Conservation (phyloP, 225 moss, liverwort and hornwort genomes). For the Polytrichum commune region DNA sequence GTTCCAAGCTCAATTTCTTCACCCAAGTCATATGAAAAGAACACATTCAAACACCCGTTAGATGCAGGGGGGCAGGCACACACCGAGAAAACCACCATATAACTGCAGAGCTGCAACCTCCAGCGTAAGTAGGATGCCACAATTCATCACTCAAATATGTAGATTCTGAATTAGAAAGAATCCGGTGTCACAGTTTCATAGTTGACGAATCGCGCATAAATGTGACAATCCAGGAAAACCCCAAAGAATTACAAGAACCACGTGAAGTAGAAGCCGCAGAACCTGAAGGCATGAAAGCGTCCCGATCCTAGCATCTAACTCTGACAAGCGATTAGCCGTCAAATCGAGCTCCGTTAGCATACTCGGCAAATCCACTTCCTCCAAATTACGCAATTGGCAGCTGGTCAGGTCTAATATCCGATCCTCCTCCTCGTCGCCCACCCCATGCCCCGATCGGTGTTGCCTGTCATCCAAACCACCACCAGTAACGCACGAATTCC, state of each 20-base stretch:
- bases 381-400: conserved; percentile 42
- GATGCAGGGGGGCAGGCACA: not conserved
- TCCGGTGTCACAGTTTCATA: not conserved
- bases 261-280: not conserved
- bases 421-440: conserved; percentile 16
- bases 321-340: conserved; percentile 34
- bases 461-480: too few species aligned
- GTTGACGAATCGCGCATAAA: not conserved
- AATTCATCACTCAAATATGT: too few species aligned
- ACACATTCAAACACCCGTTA: conserved; percentile 5
- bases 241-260: not conserved
- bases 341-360: conserved; percentile 37
- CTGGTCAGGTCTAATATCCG: conserved; percentile 48
- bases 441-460: too few species aligned
- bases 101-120: not conserved
- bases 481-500: too few species aligned
- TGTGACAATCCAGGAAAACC: not conserved
- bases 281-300: conserved; percentile 50
- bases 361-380: conserved; percentile 39
- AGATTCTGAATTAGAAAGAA: too few species aligned
- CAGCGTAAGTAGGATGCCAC: not conserved
- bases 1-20: conserved; percentile 87
- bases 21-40: conserved; percentile 17
- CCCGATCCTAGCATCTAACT: conserved; percentile 44
- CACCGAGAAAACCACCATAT: not conserved